Conservation (phyloP, 1,139 yeast species). For the Geotrichum bryndzae region DNA sequence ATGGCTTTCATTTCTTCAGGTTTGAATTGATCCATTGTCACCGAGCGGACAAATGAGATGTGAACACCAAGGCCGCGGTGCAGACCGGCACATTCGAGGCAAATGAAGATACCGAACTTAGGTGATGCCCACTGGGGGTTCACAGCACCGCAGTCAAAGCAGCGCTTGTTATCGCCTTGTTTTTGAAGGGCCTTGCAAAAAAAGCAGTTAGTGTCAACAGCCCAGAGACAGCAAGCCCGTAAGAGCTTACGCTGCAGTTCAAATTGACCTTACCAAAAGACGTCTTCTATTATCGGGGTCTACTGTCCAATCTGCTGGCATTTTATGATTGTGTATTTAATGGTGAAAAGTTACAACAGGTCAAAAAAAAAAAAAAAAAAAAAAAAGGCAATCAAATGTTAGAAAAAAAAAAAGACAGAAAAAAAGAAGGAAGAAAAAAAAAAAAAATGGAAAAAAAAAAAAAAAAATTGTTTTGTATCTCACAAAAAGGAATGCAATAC, state of each 20-base stretch:
- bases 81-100: slow-evolving; percentile 93
- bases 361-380: no score
- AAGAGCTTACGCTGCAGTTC: not conserved
- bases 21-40: slow-evolving; percentile 91
- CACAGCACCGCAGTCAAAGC: slow-evolving; percentile 90
- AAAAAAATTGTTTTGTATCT: not conserved
- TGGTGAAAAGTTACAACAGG: not conserved
- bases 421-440: not conserved
- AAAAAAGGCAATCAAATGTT: not conserved
- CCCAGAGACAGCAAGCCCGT: not conserved
- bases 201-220: not conserved
- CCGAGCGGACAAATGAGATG: slow-evolving; percentile 87
- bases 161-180: slow-evolving; percentile 64
- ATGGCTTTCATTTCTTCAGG: slow-evolving; percentile 80
- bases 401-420: not conserved
- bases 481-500: not conserved
- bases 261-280: slow-evolving; percentile 39
- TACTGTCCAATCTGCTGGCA: slow-evolving; percentile 59
- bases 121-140: slow-evolving; percentile 99
- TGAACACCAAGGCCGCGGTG: slow-evolving; percentile 96
- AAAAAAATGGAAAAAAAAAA: no score
- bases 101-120: slow-evolving; percentile 87
- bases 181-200: slow-evolving; percentile 54
- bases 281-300: slow-evolving; percentile 88
- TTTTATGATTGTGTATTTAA: slow-evolving; percentile 1